Evolutionary conservation across 2,329 filamentous ascomycete genomes (phyloP).

Genomic region (Fusarium praegraminearum): DNA sequence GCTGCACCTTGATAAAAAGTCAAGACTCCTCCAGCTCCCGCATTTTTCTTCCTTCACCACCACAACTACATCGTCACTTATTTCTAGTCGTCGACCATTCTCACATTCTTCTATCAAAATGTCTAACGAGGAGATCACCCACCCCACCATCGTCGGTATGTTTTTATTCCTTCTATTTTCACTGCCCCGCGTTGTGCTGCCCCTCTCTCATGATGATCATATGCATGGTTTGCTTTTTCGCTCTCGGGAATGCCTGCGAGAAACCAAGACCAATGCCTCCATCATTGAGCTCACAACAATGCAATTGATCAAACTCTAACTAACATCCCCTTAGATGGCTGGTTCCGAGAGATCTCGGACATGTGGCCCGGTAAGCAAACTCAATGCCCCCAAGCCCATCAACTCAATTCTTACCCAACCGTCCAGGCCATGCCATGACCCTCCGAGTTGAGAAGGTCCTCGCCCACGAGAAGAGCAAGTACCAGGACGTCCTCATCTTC

Average conservation of each 20-base stretch:
- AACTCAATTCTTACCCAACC: slow-evolving; percentile 9
- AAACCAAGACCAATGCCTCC: not conserved
- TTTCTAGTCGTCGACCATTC: slow-evolving; percentile 9
- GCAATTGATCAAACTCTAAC: slow-evolving; percentile 8
- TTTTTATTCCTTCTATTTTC: slow-evolving; percentile 30
- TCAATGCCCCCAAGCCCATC: not conserved
- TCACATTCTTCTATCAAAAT: slow-evolving; percentile 60
- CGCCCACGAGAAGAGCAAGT: slow-evolving; percentile 99
- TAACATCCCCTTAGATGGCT: slow-evolving; percentile 79
- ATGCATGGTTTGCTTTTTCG: not conserved
- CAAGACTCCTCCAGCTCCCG: slow-evolving; percentile 32
- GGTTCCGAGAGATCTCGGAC: slow-evolving; percentile 98
- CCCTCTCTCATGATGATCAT: slow-evolving; percentile 47
- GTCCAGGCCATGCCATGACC: slow-evolving; percentile 92
- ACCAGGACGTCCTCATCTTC: slow-evolving; percentile 99
- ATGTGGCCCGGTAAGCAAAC: slow-evolving; percentile 84
- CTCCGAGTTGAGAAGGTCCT: slow-evolving; percentile 97
- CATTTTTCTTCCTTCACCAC: slow-evolving; percentile 37
- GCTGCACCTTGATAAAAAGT: slow-evolving; percentile 36
- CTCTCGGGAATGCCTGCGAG: not conserved
- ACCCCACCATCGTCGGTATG: slow-evolving; percentile 82
- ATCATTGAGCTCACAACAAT: not conserved
- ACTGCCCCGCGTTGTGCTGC: slow-evolving; percentile 41
- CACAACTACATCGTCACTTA: slow-evolving; percentile 33
- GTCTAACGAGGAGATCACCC: slow-evolving; percentile 71